These are phyloP conservation scores for Saccharum hybrid DNA, from an alignment of 202 grass and related monocot genomes.

Conservation along the genomic window DNA sequence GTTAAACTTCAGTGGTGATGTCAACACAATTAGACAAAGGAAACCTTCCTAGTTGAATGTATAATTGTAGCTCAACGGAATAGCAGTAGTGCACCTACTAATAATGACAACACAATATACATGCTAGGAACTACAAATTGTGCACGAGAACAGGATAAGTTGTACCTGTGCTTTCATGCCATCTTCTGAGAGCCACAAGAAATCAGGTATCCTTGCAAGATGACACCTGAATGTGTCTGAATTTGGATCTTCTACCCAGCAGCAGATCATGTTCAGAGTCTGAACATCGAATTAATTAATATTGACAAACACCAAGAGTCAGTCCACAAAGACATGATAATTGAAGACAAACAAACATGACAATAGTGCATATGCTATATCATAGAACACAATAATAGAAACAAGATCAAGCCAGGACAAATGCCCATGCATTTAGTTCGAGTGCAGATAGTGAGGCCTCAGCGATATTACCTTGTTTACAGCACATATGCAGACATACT, in stretches of 20 bases:
- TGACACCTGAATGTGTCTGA: conserved; percentile 50
- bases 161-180: neutral
- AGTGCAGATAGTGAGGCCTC: too few species aligned
- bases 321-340: neutral
- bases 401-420: neutral
- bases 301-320: neutral
- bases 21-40: too few species aligned
- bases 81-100: conserved; percentile 44
- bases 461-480: neutral
- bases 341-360: too few species aligned
- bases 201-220: conserved; percentile 59
- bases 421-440: neutral
- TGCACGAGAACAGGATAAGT: too few species aligned
- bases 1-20: too few species aligned
- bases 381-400: neutral
- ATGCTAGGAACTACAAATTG: too few species aligned
- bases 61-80: too few species aligned
- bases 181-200: conserved; percentile 49
- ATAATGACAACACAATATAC: too few species aligned
- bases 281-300: neutral
- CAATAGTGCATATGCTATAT: neutral
- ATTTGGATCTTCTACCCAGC: conserved; percentile 50
- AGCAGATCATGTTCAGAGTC: conserved; percentile 46
- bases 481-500: conserved; percentile 39
- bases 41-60: too few species aligned